Conservation (phyloP, 1,284 basidiomycete genomes). For the Peniophora sp. region DNA sequence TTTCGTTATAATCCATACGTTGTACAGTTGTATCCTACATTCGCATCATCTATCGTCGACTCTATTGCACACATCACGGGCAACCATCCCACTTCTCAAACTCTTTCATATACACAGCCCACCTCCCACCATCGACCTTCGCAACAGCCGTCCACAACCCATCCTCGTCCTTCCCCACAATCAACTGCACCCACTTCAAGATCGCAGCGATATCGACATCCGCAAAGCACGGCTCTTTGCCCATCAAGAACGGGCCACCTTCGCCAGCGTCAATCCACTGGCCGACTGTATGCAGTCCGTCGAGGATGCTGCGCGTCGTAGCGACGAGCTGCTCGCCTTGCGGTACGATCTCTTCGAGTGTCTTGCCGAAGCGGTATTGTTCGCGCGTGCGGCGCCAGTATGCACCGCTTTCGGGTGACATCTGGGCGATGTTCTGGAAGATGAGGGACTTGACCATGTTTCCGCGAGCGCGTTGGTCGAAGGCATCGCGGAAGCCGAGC, state of each 20-base stretch:
- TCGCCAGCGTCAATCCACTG: slow-evolving; percentile 22
- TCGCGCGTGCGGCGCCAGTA: slow-evolving; percentile 32
- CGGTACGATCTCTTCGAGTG: slow-evolving; percentile 25
- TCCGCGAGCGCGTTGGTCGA: slow-evolving; percentile 4
- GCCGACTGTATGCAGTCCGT: slow-evolving; percentile 21
- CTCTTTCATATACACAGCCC: slow-evolving; percentile 24
- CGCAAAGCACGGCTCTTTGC: slow-evolving; percentile 23
- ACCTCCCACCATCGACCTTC: slow-evolving; percentile 29
- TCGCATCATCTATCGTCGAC: no score
- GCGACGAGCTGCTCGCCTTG: slow-evolving; percentile 20
- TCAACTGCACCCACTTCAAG: slow-evolving; percentile 23
- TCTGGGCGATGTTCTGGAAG: slow-evolving; percentile 5
- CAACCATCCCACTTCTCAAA: slow-evolving; percentile 23
- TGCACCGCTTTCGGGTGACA: slow-evolving; percentile 24
- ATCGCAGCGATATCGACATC: slow-evolving; percentile 26
- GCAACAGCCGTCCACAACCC: slow-evolving; percentile 28
- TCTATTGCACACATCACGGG: background rate
- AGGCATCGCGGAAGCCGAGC: slow-evolving; percentile 20
- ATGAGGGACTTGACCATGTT: slow-evolving; percentile 7
- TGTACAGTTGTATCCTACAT: no score
- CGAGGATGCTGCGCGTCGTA: slow-evolving; percentile 20
- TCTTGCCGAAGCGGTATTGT: slow-evolving; percentile 20
- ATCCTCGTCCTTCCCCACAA: slow-evolving; percentile 24
- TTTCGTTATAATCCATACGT: no score
- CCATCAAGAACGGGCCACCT: slow-evolving; percentile 17